These are phyloP conservation scores for Tolypocladium album DNA, from an alignment of 2,329 filamentous ascomycete genomes.

Conservation along the genomic window DNA sequence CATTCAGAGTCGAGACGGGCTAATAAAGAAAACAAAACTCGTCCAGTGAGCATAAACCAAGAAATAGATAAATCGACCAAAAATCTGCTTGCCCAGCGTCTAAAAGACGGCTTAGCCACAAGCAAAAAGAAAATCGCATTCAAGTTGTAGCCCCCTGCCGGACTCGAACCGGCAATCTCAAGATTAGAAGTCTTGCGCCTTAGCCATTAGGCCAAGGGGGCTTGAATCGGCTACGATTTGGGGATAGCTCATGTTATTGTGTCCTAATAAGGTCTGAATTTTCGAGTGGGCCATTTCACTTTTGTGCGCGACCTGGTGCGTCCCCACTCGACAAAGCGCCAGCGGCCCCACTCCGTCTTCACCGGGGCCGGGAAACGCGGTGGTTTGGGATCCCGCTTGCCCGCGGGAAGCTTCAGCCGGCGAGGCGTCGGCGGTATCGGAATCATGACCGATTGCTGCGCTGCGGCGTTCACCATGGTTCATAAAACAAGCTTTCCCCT, in stretches of 20 bases:
- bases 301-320: not conserved
- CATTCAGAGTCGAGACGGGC: too few species aligned
- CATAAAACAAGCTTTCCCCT: not conserved
- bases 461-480: not conserved
- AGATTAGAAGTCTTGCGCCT: constrained; percentile 6
- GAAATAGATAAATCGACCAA: too few species aligned
- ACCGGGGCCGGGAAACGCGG: not conserved
- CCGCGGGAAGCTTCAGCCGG: constrained; percentile 1
- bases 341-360: not conserved
- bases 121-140: not conserved
- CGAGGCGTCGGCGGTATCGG: constrained; percentile 5
- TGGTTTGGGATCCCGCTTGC: not conserved
- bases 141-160: constrained; percentile 1
- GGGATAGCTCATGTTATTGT: not conserved
- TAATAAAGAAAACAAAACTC: not conserved
- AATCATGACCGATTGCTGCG: not conserved
- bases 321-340: not conserved
- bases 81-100: not conserved
- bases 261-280: not conserved
- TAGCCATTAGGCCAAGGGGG: constrained; percentile 6
- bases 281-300: not conserved
- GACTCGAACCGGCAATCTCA: constrained; percentile 5
- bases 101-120: too few species aligned
- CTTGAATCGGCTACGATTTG: not conserved
- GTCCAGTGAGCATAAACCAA: not conserved